Evolutionary conservation across 2,329 filamentous ascomycete genomes (phyloP), one percentile per base, ranked within the genome.

Genomic region (Coniochaeta pulveracea): DNA sequence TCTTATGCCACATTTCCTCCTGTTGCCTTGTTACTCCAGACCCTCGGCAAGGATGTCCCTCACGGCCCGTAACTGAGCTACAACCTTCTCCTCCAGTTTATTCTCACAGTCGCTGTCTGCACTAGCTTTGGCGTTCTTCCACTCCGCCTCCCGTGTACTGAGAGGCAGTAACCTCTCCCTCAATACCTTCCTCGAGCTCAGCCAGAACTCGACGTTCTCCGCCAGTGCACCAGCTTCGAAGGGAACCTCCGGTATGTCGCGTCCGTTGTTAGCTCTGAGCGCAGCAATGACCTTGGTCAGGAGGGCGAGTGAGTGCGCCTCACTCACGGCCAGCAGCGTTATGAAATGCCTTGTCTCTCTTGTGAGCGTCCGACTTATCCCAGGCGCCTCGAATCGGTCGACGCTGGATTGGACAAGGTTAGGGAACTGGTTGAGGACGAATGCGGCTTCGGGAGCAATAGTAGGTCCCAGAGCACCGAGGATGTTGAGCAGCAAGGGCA

Each of bases 361-460:
- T 11, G 64, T 52, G 14, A 58, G 55, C 10, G 71, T 73, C 19
- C 71, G 63, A 42, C 64, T 71, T 5, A 66, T 61, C 0, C 69
- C 56, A 15, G 73, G 63, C 21, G 72, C 62, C 48, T 84, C 79
- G 40, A 96, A 76, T 1, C 81, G 72, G 33, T 76, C 72, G 6
- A 80, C 70, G 10, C 84, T 84, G 19, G 83, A 74, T 26, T 63
- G 58, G 8, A 98, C 67, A 37, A 96, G 77, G 29, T 76, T 71
- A 9, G 84, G 80, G 54, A 94, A 98, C 51, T 86, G 81, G 49
- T 93, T 93, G 18, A 98, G 67, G 50, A 96, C 93, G 37, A 79
- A 78, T 0, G 82, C 74, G 5, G 96, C 75, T 54, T 98, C 91
- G 0, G 80, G 75, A 0, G 86, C 88, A 29, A 93, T 76, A 2